Evolutionary conservation across 345 rosid species (phyloP), one percentile per base, ranked within the genome.

Genomic region (Excoecaria agallocha): DNA sequence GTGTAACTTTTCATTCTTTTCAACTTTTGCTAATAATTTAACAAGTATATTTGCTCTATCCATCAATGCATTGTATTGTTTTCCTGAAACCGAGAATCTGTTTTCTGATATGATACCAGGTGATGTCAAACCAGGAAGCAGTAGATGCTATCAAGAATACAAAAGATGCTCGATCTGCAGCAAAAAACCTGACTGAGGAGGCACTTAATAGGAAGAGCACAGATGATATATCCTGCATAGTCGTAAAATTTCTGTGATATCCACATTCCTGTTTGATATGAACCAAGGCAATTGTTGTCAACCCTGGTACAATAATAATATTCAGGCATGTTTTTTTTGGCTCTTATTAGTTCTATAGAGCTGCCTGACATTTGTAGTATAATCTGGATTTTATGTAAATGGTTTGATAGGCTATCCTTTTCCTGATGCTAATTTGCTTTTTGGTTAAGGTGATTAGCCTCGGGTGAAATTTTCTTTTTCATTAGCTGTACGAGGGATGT

Each of bases 221-320:
- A n/a, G 99, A 93, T 54, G 99, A 95, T 79, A 93, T 93, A 79
- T 95, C 99, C 57, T 85, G 88, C 70, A 64, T 95, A 22, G 96
- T 93, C n/a, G 91, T 95, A 66, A 93, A 88, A 78, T 87, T 95
- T 81, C 79, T 82, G 61, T 79, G 80, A 85, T 69, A 55, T 72
- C 71, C 24, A 46, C 48, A 43, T 63, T 38, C 62, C 12, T 68
- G 50, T 70, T 72, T 20, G 59, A 22, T 68, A 13, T 60, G 24
- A 50, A 75, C 22, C 25, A 43, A 20, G 62, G 48, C 16, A 48
- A 59, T 25, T 77, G 59, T 30, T 24, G 19, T 51, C 20, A 30
- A 8, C 10, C 13, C 11, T 4, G 20, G 56, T 55, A 30, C 22
- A 30, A 35, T 50, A 25, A 61, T 48, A 35, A 57, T 3, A 9